Percentiles rank a stretch among this genome's conserved stretches.
Evolutionary conservation across 2,329 filamentous ascomycete genomes (phyloP).

Genomic region (Xylariaceae sp.): DNA sequence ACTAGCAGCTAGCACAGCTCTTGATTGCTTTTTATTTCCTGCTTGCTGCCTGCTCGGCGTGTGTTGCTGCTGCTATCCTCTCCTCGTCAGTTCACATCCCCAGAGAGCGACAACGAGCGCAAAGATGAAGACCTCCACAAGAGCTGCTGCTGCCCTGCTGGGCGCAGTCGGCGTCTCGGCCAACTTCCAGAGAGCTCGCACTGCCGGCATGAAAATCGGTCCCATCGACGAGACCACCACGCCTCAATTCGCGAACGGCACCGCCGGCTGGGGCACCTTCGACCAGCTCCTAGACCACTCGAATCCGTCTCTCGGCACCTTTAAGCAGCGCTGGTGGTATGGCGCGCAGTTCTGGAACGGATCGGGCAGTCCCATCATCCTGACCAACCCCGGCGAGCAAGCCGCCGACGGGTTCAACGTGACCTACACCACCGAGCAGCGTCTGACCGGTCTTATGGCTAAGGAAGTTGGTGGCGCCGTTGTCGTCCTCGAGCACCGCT

Average conservation of each 20-base stretch:
- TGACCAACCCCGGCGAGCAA: conserved; percentile 40
- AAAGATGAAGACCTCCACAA: conserved; percentile 29
- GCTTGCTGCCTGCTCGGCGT: background rate
- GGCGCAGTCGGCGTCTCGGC: conserved; percentile 26
- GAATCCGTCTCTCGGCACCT: conserved; percentile 38
- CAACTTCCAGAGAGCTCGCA: conserved; percentile 20
- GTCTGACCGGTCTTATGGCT: conserved; percentile 37
- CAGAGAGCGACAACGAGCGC: conserved; percentile 7
- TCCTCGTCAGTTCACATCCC: no score
- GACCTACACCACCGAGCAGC: conserved; percentile 40
- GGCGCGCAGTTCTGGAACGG: conserved; percentile 39
- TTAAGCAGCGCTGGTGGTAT: conserved; percentile 41
- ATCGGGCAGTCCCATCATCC: conserved; percentile 37
- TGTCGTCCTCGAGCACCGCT: conserved; percentile 40
- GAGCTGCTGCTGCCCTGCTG: conserved; percentile 23
- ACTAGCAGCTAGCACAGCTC: no score
- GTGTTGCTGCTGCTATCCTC: background rate
- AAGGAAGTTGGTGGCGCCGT: conserved; percentile 38
- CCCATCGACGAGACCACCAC: conserved; percentile 23
- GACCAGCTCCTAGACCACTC: conserved; percentile 40
- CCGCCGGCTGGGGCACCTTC: conserved; percentile 32
- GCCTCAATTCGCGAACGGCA: conserved; percentile 12
- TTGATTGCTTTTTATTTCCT: background rate
- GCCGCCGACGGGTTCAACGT: conserved; percentile 33
- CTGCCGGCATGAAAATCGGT: conserved; percentile 27